These are phyloP conservation scores for Moricandia moricandioides DNA, from an alignment of 345 rosid species.

Conservation along the genomic window DNA sequence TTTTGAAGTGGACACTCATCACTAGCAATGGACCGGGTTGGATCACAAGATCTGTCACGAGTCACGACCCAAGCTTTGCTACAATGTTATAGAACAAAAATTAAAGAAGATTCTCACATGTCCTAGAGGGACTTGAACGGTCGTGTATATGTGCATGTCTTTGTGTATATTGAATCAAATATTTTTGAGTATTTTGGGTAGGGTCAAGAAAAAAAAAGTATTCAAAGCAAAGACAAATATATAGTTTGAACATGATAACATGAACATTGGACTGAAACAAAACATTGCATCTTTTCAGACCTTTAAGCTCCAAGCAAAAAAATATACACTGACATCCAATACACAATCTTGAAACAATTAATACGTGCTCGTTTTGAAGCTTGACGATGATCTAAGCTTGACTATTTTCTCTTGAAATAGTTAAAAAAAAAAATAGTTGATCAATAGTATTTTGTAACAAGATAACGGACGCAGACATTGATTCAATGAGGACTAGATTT, in stretches of 20 bases:
- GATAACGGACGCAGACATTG: neutral
- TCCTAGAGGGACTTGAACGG: neutral
- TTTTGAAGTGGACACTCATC: constrained; percentile 18
- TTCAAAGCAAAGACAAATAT: neutral
- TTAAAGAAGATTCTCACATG: neutral
- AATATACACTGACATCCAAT: neutral
- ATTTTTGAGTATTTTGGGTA: neutral
- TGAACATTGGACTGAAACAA: neutral
- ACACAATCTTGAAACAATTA: neutral
- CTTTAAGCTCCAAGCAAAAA: neutral
- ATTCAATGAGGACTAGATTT: neutral
- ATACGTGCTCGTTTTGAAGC: neutral
- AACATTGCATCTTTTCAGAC: neutral
- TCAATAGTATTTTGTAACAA: no score
- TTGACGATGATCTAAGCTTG: neutral
- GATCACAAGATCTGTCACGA: constrained; percentile 8
- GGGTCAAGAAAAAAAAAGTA: neutral
- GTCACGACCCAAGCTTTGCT: constrained; percentile 3
- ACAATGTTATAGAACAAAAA: neutral
- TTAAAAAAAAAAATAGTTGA: neutral
- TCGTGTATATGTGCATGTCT: neutral
- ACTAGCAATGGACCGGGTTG: constrained; percentile 5
- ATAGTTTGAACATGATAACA: neutral
- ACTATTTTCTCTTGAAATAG: no score
- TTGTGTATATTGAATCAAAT: neutral